A percentile compares a stretch with the other conserved stretches of the same genome.
phyloP scores from a whole-genome alignment of 2,329 filamentous ascomycete genomes.

The Hypoxylon sp. region DNA sequence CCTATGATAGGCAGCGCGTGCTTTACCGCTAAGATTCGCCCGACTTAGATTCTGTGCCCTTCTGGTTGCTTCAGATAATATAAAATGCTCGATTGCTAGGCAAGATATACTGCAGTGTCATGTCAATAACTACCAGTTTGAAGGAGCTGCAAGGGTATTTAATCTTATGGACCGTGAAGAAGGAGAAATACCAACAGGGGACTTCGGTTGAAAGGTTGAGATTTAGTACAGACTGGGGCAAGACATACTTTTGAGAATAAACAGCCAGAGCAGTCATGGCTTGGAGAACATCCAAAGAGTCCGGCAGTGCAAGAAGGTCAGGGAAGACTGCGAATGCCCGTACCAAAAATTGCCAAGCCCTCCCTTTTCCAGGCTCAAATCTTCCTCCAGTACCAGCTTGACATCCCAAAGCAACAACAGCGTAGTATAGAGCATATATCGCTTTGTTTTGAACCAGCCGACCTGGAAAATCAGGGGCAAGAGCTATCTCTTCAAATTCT shows the following conservation, averaged over 20 bases:
- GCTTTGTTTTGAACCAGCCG: constrained; percentile 51
- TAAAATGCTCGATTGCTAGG: constrained; percentile 53
- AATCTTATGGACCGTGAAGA: no score
- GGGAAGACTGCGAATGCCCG: constrained; percentile 56
- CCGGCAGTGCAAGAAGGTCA: constrained; percentile 53
- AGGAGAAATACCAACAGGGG: background rate
- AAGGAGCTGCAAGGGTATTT: no score
- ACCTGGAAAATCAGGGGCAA: constrained; percentile 48
- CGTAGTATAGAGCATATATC: constrained; percentile 59
- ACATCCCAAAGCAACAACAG: constrained; percentile 58
- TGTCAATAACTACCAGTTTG: background rate
- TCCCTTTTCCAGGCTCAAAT: constrained; percentile 59
- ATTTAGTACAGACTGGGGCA: background rate
- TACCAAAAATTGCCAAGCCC: constrained; percentile 59
- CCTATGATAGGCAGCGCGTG: constrained; percentile 47
- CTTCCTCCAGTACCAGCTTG: constrained; percentile 56
- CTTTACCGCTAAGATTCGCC: constrained; percentile 39
- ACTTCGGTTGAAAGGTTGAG: background rate
- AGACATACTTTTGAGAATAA: constrained; percentile 44
- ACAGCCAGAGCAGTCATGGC: constrained; percentile 54
- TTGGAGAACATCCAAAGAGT: constrained; percentile 53
- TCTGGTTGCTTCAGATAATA: constrained; percentile 53
- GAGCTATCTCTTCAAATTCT: constrained; percentile 55
- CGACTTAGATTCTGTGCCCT: constrained; percentile 53
- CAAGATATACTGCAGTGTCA: constrained; percentile 46